Evolutionary conservation across 495 filamentous ascomycete species (phyloP).

Genomic region (Lentithecium fluviatile): DNA sequence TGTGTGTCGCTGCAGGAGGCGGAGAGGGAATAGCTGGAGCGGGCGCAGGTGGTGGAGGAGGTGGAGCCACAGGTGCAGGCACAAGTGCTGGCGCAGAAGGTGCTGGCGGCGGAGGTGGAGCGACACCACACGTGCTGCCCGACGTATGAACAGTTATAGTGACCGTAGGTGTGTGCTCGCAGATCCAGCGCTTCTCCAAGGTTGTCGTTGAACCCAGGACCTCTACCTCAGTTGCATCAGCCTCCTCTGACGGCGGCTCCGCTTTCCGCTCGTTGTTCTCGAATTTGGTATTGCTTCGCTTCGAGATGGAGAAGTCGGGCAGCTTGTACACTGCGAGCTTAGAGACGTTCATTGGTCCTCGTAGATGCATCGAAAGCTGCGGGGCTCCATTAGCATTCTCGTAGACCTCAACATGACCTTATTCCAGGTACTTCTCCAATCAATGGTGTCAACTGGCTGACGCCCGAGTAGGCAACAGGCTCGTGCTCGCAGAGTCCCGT

Average conservation of each 20-base stretch:
- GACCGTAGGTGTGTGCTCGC: neutral
- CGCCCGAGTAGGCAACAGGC: slow-evolving; percentile 47
- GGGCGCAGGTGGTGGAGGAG: no score
- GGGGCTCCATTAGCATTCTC: neutral
- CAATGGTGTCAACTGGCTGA: slow-evolving; percentile 61
- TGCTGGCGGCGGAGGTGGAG: no score
- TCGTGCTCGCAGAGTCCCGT: slow-evolving; percentile 54
- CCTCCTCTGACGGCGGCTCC: slow-evolving; percentile 23
- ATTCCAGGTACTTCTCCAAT: slow-evolving; percentile 60
- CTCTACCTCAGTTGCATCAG: no score
- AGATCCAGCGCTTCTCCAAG: neutral
- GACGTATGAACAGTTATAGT: neutral
- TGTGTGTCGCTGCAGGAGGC: no score
- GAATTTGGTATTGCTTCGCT: slow-evolving; percentile 15
- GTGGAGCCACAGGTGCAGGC: no score
- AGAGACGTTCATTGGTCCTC: slow-evolving; percentile 62
- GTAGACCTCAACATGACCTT: neutral
- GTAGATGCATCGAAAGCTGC: slow-evolving; percentile 68
- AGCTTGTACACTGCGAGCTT: slow-evolving; percentile 64
- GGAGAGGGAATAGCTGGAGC: no score
- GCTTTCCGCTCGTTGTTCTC: no score
- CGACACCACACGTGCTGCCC: no score
- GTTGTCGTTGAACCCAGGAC: no score
- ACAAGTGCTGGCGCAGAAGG: no score
- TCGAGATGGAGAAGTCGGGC: slow-evolving; percentile 6